Conservation (phyloP, 768 basidiomycete genomes). For the Favolaschia claudopus region DNA sequence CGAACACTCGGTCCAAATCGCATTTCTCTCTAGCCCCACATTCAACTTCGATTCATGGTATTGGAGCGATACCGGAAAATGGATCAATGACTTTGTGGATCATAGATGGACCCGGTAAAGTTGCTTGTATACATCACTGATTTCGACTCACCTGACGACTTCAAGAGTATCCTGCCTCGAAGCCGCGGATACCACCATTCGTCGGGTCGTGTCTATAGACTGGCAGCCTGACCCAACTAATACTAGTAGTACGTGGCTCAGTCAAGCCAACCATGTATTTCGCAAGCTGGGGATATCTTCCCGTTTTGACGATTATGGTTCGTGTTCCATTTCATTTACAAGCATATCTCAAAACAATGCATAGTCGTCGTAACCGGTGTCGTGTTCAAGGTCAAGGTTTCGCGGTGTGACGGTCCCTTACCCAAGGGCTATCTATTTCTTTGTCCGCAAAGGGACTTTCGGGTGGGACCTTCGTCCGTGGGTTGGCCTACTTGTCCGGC, state of each 20-base stretch:
- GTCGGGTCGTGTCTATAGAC: neutral
- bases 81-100: neutral
- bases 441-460: neutral
- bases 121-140: no score
- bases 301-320: neutral
- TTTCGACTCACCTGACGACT: no score
- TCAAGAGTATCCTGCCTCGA: no score
- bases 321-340: neutral
- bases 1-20: neutral
- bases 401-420: no score
- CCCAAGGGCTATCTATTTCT: slow-evolving; percentile 5
- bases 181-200: neutral
- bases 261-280: slow-evolving; percentile 9
- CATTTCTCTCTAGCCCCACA: slow-evolving; percentile 7
- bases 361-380: neutral
- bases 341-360: no score
- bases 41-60: slow-evolving; percentile 5
- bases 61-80: slow-evolving; percentile 9
- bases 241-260: neutral
- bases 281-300: neutral
- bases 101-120: slow-evolving; percentile 1
- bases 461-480: neutral
- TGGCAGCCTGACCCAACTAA: slow-evolving; percentile 1
- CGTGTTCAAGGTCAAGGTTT: neutral
- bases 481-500: neutral